Conservation (phyloP, 257 asterid genomes). For the Jacaranda copaia region DNA sequence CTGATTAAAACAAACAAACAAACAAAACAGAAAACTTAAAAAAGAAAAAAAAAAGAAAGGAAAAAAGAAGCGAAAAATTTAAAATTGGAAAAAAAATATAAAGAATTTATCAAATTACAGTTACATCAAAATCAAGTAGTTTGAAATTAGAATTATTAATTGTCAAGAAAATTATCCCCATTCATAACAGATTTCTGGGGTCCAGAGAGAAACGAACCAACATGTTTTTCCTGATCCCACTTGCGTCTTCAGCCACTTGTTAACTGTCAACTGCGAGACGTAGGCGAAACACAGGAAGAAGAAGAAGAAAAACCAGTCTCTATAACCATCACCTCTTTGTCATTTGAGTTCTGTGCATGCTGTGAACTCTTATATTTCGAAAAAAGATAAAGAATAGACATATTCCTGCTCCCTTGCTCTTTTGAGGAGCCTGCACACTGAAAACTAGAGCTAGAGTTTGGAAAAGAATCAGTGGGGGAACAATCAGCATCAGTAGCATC, state of each 20-base stretch:
- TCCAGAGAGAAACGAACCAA: conserved; percentile 3
- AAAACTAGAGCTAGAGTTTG: conserved; percentile 36
- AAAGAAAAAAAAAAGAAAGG: no score
- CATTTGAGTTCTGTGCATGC: conserved; percentile 32
- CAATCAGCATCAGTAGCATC: conserved; percentile 42
- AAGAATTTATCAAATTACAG: conserved; percentile 1
- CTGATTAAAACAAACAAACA: no score
- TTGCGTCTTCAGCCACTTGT: conserved; percentile 19
- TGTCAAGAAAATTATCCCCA: conserved; percentile 17
- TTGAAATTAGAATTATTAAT: not conserved
- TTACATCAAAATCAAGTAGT: not conserved
- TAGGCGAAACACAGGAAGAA: conserved; percentile 37
- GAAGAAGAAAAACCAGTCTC: conserved; percentile 45
- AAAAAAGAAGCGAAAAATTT: no score
- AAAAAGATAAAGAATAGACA: conserved; percentile 68
- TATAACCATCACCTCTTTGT: conserved; percentile 35
- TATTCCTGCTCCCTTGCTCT: conserved; percentile 40
- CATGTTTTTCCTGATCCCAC: not conserved
- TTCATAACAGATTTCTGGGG: conserved; percentile 8
- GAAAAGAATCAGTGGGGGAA: conserved; percentile 42
- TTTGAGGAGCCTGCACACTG: conserved; percentile 38
- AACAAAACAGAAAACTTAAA: no score
- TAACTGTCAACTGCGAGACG: conserved; percentile 35
- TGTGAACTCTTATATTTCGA: conserved; percentile 55
- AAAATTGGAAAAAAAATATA: not conserved